phyloP scores from a whole-genome alignment of 1,284 basidiomycete genomes.

The Heterobasidion irregulare region DNA sequence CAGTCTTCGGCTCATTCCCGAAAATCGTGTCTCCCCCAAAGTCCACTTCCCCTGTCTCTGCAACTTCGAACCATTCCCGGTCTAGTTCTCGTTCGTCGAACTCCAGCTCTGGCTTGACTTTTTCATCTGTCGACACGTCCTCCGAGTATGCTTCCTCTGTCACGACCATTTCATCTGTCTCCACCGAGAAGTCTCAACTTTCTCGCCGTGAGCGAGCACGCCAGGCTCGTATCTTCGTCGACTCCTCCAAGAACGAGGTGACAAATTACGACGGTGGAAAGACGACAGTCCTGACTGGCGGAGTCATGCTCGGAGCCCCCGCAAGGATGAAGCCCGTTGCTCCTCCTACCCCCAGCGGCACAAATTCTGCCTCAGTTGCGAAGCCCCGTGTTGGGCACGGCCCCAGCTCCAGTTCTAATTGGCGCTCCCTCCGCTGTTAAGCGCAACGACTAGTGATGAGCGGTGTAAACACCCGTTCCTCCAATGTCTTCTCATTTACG shows the following conservation, averaged over 20 bases:
- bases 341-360: conserved; percentile 2
- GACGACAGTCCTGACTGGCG: conserved; percentile 76
- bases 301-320: conserved; percentile 68
- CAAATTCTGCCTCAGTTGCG: not conserved
- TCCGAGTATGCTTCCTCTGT: conserved; percentile 32
- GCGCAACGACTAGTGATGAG: conserved; percentile 3
- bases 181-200: conserved; percentile 30
- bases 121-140: conserved; percentile 29
- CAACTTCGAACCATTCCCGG: conserved; percentile 55
- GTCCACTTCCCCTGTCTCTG: conserved; percentile 51
- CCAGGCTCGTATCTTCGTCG: conserved; percentile 61
- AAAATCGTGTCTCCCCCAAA: conserved; percentile 20
- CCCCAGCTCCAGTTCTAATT: conserved; percentile 29
- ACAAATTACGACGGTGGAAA: conserved; percentile 80
- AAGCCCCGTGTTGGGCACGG: not conserved
- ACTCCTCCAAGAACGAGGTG: conserved; percentile 63
- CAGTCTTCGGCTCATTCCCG: conserved; percentile 52
- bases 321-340: conserved; percentile 26
- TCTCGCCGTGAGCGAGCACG: conserved; percentile 61
- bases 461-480: conserved; percentile 4
- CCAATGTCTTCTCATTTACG: conserved; percentile 19
- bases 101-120: conserved; percentile 59
- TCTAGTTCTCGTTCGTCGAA: conserved; percentile 69
- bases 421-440: conserved; percentile 36
- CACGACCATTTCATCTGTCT: conserved; percentile 24